A percentile compares a stretch with the other conserved stretches of the same genome.
These are phyloP conservation scores for Hygrocybe punicea DNA, from an alignment of 768 basidiomycete genomes.

Conservation along the genomic window DNA sequence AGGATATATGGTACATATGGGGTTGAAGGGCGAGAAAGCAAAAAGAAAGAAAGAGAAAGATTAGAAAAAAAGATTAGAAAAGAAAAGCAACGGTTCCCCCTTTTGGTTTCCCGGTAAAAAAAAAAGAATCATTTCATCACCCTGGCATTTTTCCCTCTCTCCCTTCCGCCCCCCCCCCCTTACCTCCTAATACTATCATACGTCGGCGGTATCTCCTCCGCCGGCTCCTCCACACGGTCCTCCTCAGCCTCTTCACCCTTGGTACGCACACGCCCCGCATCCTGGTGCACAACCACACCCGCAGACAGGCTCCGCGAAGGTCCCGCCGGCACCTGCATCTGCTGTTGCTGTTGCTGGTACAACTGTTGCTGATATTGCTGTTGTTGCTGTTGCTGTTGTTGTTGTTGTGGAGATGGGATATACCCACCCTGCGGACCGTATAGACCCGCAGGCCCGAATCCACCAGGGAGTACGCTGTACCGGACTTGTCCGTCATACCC, in stretches of 20 bases:
- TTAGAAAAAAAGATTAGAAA: too few relatives aligned
- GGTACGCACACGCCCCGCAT: constrained; percentile 8
- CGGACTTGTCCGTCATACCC: not conserved
- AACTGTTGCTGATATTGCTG: not conserved
- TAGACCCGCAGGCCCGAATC: not conserved
- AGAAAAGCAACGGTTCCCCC: too few relatives aligned
- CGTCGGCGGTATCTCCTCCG: constrained; percentile 22
- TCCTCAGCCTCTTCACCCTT: constrained; percentile 12
- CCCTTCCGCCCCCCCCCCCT: too few relatives aligned
- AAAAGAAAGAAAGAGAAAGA: too few relatives aligned
- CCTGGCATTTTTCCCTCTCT: too few relatives aligned
- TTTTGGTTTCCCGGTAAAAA: too few relatives aligned
- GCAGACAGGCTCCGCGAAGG: constrained; percentile 1
- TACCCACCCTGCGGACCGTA: not conserved
- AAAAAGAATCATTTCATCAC: too few relatives aligned
- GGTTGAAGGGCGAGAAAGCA: too few relatives aligned
- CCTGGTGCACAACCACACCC: constrained; percentile 19
- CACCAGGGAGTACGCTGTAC: not conserved
- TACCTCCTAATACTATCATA: constrained; percentile 19
- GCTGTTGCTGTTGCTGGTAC: not conserved
- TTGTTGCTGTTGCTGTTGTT: not conserved
- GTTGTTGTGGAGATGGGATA: not conserved
- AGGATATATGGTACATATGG: too few relatives aligned
- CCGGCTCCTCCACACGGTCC: constrained; percentile 13
- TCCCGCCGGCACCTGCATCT: not conserved